These are phyloP conservation scores for Laetiporus sulphureus DNA, from an alignment of 1,284 basidiomycete species.

Conservation along the genomic window DNA sequence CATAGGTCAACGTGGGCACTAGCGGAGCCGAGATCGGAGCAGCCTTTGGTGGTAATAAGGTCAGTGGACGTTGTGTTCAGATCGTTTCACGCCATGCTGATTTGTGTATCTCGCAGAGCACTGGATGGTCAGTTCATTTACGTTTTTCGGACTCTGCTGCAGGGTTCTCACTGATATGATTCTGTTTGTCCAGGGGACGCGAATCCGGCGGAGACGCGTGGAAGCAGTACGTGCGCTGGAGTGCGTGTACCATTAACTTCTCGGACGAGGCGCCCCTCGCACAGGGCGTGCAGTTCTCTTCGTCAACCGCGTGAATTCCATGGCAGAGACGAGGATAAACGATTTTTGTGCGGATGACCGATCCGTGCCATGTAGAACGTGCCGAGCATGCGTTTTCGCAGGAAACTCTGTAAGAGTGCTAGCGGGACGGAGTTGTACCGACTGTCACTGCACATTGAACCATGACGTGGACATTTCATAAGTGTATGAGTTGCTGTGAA, in stretches of 20 bases:
- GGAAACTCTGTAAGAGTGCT: too few species aligned
- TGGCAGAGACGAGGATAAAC: too few species aligned
- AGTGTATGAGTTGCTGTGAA: too few species aligned
- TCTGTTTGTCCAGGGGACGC: slow-evolving; percentile 63
- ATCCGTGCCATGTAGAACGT: too few species aligned
- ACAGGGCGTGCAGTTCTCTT: slow-evolving; percentile 82
- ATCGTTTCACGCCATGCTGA: too few species aligned
- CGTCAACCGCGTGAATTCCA: too few species aligned
- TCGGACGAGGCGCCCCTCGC: slow-evolving; percentile 84
- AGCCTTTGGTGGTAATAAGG: slow-evolving; percentile 93
- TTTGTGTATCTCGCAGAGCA: slow-evolving; percentile 52
- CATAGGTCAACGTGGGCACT: slow-evolving; percentile 85
- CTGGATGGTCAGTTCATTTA: slow-evolving; percentile 59
- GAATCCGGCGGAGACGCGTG: slow-evolving; percentile 96
- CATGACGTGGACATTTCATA: too few species aligned
- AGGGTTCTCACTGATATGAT: slow-evolving; percentile 1
- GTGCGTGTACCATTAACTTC: slow-evolving; percentile 91
- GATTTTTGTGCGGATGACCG: too few species aligned
- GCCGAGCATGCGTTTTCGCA: too few species aligned
- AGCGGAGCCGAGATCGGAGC: slow-evolving; percentile 92
- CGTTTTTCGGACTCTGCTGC: too few species aligned
- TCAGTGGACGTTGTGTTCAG: slow-evolving; percentile 23
- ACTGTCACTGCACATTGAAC: too few species aligned
- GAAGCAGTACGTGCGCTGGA: slow-evolving; percentile 91
- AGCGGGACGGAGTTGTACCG: too few species aligned